A percentile compares a stretch with the other conserved stretches of the same genome.
Evolutionary conservation across 768 basidiomycete genomes (phyloP).

Genomic region (Rhizopogon vulgaris): DNA sequence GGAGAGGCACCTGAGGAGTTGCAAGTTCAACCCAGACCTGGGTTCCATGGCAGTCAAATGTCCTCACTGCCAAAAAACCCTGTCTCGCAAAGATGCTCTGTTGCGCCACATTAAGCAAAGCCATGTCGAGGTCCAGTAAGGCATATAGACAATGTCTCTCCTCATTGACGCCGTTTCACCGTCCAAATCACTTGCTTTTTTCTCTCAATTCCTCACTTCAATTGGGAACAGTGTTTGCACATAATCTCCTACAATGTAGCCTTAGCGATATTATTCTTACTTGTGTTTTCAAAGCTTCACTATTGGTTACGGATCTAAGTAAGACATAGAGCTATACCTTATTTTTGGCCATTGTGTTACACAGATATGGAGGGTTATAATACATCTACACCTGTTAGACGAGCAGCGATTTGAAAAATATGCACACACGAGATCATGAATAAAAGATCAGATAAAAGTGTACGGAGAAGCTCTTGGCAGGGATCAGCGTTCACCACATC

Average conservation of each 20-base stretch:
- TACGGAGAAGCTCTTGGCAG: no score
- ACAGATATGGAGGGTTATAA: no score
- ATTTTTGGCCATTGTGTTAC: no score
- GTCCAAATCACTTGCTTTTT: background rate
- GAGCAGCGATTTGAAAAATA: no score
- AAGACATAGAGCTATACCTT: background rate
- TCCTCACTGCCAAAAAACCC: slow-evolving; percentile 9
- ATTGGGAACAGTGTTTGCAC: no score
- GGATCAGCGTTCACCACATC: no score
- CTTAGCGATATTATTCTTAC: background rate
- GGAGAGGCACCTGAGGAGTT: background rate
- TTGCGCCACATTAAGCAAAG: slow-evolving; percentile 15
- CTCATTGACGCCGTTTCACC: background rate
- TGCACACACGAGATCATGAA: no score
- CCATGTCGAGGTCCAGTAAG: slow-evolving; percentile 5
- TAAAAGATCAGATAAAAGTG: no score
- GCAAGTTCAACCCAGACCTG: background rate
- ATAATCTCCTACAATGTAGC: background rate
- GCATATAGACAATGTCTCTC: background rate
- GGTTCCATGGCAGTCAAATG: slow-evolving; percentile 3
- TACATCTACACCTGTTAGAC: no score
- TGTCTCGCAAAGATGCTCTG: slow-evolving; percentile 24
- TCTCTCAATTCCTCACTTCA: background rate
- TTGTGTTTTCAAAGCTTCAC: background rate
- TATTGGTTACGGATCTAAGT: background rate